Evolutionary conservation across 805 yeast genomes (phyloP).

Genomic region (Barnettozyma salicaria): DNA sequence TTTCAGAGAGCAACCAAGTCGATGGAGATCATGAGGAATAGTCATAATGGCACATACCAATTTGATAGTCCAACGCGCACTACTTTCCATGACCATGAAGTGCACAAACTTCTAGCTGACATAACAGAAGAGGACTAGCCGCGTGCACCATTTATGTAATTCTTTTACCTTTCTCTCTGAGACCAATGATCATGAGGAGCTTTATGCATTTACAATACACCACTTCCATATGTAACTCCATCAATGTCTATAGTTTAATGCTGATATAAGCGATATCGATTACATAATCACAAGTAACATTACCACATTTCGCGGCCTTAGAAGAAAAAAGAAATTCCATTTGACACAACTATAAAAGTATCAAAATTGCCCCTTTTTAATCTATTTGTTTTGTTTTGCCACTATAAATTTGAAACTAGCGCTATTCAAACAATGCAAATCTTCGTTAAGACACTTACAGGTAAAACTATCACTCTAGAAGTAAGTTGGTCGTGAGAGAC

Average conservation of each 20-base stretch:
- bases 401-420: conserved; percentile 5
- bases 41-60: not conserved
- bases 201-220: too few relatives aligned
- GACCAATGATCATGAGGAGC: too few relatives aligned
- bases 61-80: conserved; percentile 7
- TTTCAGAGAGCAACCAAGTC: conserved; percentile 24
- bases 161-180: not conserved
- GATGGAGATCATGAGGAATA: conserved; percentile 24
- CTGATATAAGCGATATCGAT: too few relatives aligned
- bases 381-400: conserved; percentile 2
- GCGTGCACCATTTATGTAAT: not conserved
- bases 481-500: conserved; percentile 22
- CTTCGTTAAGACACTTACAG: conserved; percentile 84
- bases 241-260: too few relatives aligned
- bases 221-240: too few relatives aligned
- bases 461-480: conserved; percentile 83
- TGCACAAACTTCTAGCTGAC: conserved; percentile 14
- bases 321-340: conserved; percentile 7
- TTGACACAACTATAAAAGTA: conserved; percentile 1
- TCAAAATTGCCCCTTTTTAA: conserved; percentile 13
- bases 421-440: conserved; percentile 61
- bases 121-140: conserved; percentile 18
- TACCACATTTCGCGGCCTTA: too few relatives aligned
- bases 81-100: conserved; percentile 4
- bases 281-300: too few relatives aligned